These are phyloP conservation scores for Ehretia macrophylla DNA, from an alignment of 257 asterid species.

Conservation along the genomic window DNA sequence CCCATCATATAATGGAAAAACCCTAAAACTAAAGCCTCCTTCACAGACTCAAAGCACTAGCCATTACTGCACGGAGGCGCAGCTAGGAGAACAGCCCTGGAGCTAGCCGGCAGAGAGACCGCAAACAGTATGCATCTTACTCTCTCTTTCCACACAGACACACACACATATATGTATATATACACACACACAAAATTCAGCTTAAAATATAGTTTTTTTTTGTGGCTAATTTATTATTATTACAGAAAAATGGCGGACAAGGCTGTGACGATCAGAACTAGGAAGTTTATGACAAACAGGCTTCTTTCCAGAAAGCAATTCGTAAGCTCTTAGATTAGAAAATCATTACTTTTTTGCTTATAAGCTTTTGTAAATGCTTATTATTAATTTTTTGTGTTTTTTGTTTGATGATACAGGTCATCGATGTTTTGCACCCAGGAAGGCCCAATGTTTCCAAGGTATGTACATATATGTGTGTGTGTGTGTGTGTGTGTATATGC, in stretches of 20 bases:
- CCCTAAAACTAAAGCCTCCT: neutral
- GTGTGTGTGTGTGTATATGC: no score
- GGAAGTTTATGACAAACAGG: constrained; percentile 91
- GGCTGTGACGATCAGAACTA: constrained; percentile 80
- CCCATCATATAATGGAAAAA: neutral
- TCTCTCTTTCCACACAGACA: no score
- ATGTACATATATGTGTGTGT: neutral
- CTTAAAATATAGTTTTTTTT: no score
- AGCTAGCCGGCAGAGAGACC: neutral
- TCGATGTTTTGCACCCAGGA: constrained; percentile 92
- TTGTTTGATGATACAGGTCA: constrained; percentile 33
- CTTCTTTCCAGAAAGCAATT: constrained; percentile 87
- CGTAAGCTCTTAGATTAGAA: constrained; percentile 26
- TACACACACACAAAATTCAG: no score
- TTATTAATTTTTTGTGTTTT: neutral
- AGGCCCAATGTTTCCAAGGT: constrained; percentile 92
- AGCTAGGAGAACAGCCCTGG: neutral
- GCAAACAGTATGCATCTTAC: neutral
- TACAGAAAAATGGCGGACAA: constrained; percentile 81
- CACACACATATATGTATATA: no score
- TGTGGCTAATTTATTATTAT: neutral
- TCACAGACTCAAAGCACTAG: neutral
- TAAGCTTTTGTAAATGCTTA: neutral
- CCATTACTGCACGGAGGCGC: neutral
- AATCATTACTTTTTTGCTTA: neutral